These are phyloP conservation scores for Colletotrichum scovillei DNA, from an alignment of 2,329 filamentous ascomycete genomes.

Conservation along the genomic window DNA sequence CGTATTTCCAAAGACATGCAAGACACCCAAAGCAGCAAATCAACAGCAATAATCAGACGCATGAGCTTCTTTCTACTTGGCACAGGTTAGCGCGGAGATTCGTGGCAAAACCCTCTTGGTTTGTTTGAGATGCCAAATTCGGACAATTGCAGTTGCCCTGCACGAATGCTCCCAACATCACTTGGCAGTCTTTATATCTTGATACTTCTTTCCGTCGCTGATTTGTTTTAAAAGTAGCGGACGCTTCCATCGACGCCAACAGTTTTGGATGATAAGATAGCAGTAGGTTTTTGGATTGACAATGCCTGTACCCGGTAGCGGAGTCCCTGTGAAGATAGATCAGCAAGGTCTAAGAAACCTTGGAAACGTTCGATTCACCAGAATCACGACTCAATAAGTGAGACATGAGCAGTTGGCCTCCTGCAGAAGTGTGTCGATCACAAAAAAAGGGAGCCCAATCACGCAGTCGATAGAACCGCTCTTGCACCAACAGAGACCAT, in stretches of 20 bases:
- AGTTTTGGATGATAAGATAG: background rate
- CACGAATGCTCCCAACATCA: background rate
- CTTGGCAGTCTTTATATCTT: background rate
- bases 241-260: background rate
- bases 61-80: background rate
- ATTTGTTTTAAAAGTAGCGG: background rate
- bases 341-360: no score
- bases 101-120: background rate
- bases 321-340: no score
- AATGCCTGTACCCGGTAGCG: background rate
- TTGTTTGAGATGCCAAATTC: background rate
- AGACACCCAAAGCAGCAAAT: background rate
- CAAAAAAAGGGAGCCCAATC: background rate
- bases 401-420: background rate
- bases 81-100: background rate
- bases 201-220: background rate
- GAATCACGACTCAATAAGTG: background rate
- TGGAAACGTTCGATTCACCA: no score
- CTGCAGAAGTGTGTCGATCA: background rate
- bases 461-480: background rate
- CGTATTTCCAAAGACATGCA: background rate
- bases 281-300: background rate
- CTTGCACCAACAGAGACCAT: background rate
- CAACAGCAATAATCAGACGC: background rate
- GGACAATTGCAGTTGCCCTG: background rate